Percentiles rank a stretch among this genome's conserved stretches.
Evolutionary conservation across 2,329 filamentous ascomycete genomes (phyloP).

Genomic region (Simplicillium aogashimaense): DNA sequence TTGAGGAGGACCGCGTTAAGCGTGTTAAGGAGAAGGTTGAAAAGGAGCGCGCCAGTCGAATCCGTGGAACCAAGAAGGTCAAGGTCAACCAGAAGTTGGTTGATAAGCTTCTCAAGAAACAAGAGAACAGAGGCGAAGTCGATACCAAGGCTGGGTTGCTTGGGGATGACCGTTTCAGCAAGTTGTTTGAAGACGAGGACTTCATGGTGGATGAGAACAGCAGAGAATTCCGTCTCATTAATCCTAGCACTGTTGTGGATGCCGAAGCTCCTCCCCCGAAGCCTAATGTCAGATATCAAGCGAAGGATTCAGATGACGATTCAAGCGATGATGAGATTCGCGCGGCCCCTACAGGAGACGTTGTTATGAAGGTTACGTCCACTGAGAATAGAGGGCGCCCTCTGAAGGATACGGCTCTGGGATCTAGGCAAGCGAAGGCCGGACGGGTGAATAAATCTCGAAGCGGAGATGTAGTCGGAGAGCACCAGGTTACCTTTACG

Average conservation of each 20-base stretch:
- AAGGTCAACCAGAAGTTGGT: conserved; percentile 86
- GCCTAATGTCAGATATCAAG: conserved; percentile 24
- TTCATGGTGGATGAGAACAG: conserved; percentile 87
- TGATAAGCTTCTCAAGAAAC: conserved; percentile 60
- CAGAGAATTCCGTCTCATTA: conserved; percentile 77
- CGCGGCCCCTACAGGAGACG: conserved; percentile 19
- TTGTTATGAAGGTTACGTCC: conserved; percentile 60
- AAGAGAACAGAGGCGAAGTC: conserved; percentile 47
- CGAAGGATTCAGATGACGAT: conserved; percentile 32
- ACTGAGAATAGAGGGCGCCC: conserved; percentile 51
- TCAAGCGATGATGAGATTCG: conserved; percentile 28
- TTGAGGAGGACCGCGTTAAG: conserved; percentile 86
- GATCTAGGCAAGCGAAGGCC: conserved; percentile 42
- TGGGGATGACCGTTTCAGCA: conserved; percentile 75
- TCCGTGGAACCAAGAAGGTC: conserved; percentile 90
- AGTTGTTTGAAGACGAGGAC: conserved; percentile 85
- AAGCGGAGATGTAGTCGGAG: conserved; percentile 44
- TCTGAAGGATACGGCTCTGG: conserved; percentile 44
- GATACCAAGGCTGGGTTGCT: conserved; percentile 59
- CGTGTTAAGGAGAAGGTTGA: conserved; percentile 91
- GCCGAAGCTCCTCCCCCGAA: conserved; percentile 19
- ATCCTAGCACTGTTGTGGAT: conserved; percentile 64
- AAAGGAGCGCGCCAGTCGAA: conserved; percentile 90
- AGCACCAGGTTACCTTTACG: conserved; percentile 64
- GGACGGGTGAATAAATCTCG: conserved; percentile 34